Conservation (phyloP, 805 yeast genomes). For the Metschnikowia aberdeeniae region DNA sequence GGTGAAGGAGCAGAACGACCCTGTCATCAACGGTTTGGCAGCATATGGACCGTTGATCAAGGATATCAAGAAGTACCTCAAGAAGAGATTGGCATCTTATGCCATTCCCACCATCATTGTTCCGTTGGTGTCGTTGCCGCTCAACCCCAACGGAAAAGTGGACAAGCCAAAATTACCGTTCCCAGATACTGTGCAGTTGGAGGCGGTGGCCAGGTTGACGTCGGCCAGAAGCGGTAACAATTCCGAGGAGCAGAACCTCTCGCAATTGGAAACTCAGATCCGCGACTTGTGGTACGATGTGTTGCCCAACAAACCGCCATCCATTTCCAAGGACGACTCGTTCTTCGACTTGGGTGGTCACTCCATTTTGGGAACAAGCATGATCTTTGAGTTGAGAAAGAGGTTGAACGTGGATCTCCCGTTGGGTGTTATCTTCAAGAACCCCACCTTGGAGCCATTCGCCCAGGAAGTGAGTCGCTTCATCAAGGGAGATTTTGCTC, state of each 20-base stretch:
- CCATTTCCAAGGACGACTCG: constrained; percentile 73
- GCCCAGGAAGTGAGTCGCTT: constrained; percentile 66
- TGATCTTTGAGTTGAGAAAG: constrained; percentile 90
- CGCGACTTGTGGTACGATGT: constrained; percentile 83
- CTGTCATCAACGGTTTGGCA: constrained; percentile 74
- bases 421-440: constrained; percentile 81
- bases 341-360: constrained; percentile 98
- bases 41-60: constrained; percentile 72
- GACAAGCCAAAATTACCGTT: constrained; percentile 96
- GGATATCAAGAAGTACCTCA: constrained; percentile 70
- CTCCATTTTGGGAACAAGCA: constrained; percentile 91
- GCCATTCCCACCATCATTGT: constrained; percentile 92
- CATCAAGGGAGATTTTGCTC: constrained; percentile 46
- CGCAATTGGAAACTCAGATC: constrained; percentile 61
- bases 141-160: constrained; percentile 97
- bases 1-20: constrained; percentile 45
- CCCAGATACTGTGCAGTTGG: constrained; percentile 86
- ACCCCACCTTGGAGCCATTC: constrained; percentile 79
- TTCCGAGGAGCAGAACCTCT: constrained; percentile 44
- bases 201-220: constrained; percentile 59
- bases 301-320: constrained; percentile 79
- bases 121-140: constrained; percentile 79
- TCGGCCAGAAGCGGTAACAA: constrained; percentile 39
- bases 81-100: constrained; percentile 84
- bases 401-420: constrained; percentile 77